phyloP scores from a whole-genome alignment of 2,329 filamentous ascomycete genomes.

The Pestalotiopsis sp. region DNA sequence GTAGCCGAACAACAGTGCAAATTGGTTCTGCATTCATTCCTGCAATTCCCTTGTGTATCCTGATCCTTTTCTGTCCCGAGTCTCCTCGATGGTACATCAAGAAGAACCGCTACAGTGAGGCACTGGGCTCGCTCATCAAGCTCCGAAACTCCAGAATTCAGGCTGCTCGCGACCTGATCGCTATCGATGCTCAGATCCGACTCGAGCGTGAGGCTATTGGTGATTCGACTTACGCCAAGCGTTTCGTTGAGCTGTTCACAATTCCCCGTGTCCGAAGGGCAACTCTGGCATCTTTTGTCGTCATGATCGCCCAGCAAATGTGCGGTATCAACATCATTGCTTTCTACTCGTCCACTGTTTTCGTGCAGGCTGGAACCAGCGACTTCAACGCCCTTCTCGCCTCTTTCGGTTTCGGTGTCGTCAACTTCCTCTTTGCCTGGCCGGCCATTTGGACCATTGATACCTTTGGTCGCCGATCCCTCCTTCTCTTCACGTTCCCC shows the following conservation, averaged over 20 bases:
- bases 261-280: conserved; percentile 72
- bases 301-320: conserved; percentile 81
- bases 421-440: conserved; percentile 69
- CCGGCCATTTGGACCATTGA: conserved; percentile 69
- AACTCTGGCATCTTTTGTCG: conserved; percentile 74
- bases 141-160: conserved; percentile 54
- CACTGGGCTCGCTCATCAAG: conserved; percentile 45
- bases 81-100: conserved; percentile 53
- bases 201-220: conserved; percentile 16
- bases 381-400: conserved; percentile 60
- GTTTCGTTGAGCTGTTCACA: conserved; percentile 67
- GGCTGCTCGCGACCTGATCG: conserved; percentile 55
- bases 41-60: conserved; percentile 21
- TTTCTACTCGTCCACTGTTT: conserved; percentile 70
- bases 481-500: conserved; percentile 68
- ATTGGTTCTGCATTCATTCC: conserved; percentile 28
- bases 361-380: conserved; percentile 58
- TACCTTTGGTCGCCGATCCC: conserved; percentile 64
- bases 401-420: conserved; percentile 66
- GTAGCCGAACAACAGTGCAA: conserved; percentile 19
- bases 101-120: conserved; percentile 46
- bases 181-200: conserved; percentile 39
- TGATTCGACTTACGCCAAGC: conserved; percentile 13
- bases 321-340: conserved; percentile 43
- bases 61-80: conserved; percentile 42